These are phyloP conservation scores for Aspergillus nidulans DNA, from an alignment of 495 filamentous ascomycete species.

Conservation along the genomic window DNA sequence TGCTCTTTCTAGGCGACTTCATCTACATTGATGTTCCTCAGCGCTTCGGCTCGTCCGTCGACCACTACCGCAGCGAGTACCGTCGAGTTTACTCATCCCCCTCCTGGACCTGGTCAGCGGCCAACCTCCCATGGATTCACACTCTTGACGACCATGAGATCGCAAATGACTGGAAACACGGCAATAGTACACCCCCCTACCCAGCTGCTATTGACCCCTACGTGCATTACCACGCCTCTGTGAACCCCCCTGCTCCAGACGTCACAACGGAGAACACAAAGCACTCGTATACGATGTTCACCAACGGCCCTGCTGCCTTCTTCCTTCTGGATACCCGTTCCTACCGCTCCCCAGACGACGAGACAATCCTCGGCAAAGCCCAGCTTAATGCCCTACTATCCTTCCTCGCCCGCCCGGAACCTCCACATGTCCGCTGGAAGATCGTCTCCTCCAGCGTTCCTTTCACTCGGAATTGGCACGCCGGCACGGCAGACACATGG, in stretches of 20 bases:
- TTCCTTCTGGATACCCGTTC: slow-evolving; percentile 91
- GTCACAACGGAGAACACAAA: slow-evolving; percentile 49
- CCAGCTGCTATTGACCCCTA: slow-evolving; percentile 78
- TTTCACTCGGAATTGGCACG: slow-evolving; percentile 94
- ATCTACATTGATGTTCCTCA: slow-evolving; percentile 93
- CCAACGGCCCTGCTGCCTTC: slow-evolving; percentile 84
- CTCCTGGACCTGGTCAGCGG: slow-evolving; percentile 65
- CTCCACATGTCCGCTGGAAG: slow-evolving; percentile 84
- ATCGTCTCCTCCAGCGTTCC: slow-evolving; percentile 82
- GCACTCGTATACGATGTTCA: slow-evolving; percentile 72
- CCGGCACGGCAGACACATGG: slow-evolving; percentile 85
- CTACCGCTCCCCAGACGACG: slow-evolving; percentile 65
- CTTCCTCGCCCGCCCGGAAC: slow-evolving; percentile 67
- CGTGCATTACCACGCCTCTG: slow-evolving; percentile 74
- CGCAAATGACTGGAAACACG: slow-evolving; percentile 77
- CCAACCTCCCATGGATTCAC: slow-evolving; percentile 88
- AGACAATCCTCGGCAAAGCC: slow-evolving; percentile 75
- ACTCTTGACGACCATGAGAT: slow-evolving; percentile 97
- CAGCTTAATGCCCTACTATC: slow-evolving; percentile 76
- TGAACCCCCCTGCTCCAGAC: slow-evolving; percentile 65
- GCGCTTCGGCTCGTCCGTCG: slow-evolving; percentile 63
- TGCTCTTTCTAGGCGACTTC: slow-evolving; percentile 99
- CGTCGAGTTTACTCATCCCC: slow-evolving; percentile 90
- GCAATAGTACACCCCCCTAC: slow-evolving; percentile 69
- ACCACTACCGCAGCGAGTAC: slow-evolving; percentile 85